Base-by-base conservation (phyloP, 257 asterid species). In the Primulina tabacum region DNA sequence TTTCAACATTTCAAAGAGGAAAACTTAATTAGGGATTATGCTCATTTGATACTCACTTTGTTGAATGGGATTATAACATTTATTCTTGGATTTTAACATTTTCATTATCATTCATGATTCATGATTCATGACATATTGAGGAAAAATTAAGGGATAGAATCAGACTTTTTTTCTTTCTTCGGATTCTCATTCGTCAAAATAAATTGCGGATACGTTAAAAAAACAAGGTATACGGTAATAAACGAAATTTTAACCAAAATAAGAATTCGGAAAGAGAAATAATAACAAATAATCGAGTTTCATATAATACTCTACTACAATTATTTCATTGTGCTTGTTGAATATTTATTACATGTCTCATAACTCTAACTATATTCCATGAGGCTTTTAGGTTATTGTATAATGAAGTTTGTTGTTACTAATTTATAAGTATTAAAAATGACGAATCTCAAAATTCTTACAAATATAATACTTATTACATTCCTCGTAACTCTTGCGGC, bases 81-180 rank as follows among this genome's bases (percentile, higher is more conserved):
- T 69, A 69, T 78, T 43, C 59, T 60, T 30, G 55, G 55, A 47
- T 35, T 58, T 17, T 10, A 70, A 62, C 64, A 68, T 57, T 18
- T 12, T 67, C 66, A 29, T 64, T 20, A 55, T 63, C 72, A 73
- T 63, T 30, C 58, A 77, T 32, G 59, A 67, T 37, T 68, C 21
- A n/a, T 58, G 71, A 75, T 72, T 72, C 71, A 55, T 2, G 55
- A 37, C 62, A 79, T 76, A 50, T 74, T 62, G n/a, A 14, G 68
- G 55, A 69, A 65, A 28, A 52, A 47, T 62, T 10, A 33, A 12
- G 65, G 43, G 75, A 67, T 79, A 79, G 61, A 52, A 76, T 72
- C 29, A 64, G 40, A 79, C 72, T 72, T 72, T 68, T 64, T 68
- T 69, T 68, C 67, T 50, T 53, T 75, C 16, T 38, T 43, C 28